A percentile compares a stretch with the other conserved stretches of the same genome.
Evolutionary conservation across 2,329 filamentous ascomycete species (phyloP).

Genomic region (Penicillium sp.): DNA sequence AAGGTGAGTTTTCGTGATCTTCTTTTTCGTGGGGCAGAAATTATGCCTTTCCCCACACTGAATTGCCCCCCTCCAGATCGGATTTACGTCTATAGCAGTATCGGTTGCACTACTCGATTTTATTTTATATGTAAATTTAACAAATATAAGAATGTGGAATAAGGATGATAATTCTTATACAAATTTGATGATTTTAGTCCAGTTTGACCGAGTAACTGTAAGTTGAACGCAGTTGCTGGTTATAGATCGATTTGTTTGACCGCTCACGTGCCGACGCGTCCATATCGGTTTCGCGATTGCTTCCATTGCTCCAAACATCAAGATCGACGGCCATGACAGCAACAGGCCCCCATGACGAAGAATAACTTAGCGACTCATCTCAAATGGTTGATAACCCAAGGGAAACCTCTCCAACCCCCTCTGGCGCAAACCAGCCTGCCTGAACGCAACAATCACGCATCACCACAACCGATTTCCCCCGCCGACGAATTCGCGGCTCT

Average conservation of each 20-base stretch:
- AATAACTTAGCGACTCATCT: conserved; percentile 48
- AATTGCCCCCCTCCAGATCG: conserved; percentile 5
- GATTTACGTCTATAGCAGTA: background rate
- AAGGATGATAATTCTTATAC: background rate
- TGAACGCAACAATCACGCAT: conserved; percentile 25
- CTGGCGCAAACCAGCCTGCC: conserved; percentile 22
- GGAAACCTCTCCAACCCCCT: conserved; percentile 34
- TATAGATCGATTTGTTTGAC: conserved; percentile 16
- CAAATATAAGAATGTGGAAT: background rate
- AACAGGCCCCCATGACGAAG: conserved; percentile 48
- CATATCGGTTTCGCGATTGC: conserved; percentile 14
- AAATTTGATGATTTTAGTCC: background rate
- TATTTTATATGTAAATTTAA: background rate
- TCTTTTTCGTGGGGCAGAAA: conserved; percentile 24
- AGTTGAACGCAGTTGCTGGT: background rate
- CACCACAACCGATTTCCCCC: conserved; percentile 17
- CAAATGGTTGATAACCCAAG: conserved; percentile 47
- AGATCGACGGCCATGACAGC: conserved; percentile 26
- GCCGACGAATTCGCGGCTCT: conserved; percentile 18
- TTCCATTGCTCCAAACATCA: conserved; percentile 4
- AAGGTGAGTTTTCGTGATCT: conserved; percentile 3
- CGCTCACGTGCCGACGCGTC: conserved; percentile 29
- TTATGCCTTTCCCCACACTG: conserved; percentile 23
- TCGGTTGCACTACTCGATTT: background rate
- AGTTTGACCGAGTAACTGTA: background rate